Percentiles rank a stretch among this genome's conserved stretches.
Conservation (phyloP, 2,329 filamentous ascomycete species). For the Zymoseptoria brevis region DNA sequence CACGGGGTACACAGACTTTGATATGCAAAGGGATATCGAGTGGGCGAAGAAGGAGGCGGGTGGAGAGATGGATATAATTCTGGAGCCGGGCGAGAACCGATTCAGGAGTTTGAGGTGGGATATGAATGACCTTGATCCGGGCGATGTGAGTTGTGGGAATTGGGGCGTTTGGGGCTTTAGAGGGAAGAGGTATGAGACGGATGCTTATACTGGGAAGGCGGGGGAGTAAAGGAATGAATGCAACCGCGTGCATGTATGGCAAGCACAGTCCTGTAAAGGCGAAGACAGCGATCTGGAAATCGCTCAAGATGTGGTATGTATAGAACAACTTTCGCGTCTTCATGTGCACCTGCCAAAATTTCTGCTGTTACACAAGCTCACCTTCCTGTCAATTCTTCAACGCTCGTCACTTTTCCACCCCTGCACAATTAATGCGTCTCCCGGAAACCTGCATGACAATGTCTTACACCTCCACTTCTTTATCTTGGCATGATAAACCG, state of each 20-base stretch:
- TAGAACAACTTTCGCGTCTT: not conserved
- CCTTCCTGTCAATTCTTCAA: not conserved
- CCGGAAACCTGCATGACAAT: not conserved
- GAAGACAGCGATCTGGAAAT: not conserved
- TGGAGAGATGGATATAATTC: slow-evolving; percentile 84
- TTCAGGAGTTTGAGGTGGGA: slow-evolving; percentile 97
- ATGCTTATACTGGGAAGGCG: slow-evolving; percentile 21
- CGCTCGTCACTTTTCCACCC: not conserved
- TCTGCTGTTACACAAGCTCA: not conserved
- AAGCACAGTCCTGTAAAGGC: not conserved
- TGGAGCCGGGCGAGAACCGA: slow-evolving; percentile 86
- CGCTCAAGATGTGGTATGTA: not conserved
- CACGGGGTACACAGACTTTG: slow-evolving; percentile 91
- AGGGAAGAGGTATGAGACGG: slow-evolving; percentile 82
- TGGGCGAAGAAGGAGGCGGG: slow-evolving; percentile 80
- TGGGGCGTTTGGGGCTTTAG: slow-evolving; percentile 97
- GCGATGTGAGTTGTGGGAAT: slow-evolving; percentile 90
- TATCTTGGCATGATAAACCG: not conserved
- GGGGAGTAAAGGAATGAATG: not conserved
- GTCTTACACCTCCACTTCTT: not conserved
- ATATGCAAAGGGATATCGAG: slow-evolving; percentile 86
- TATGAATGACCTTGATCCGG: slow-evolving; percentile 87
- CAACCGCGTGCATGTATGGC: not conserved
- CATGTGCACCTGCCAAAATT: not conserved
- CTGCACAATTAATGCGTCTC: not conserved